Evolutionary conservation across 1,139 yeast genomes (phyloP), one percentile per base, ranked within the genome.

Genomic region (Entelexis sorbosivorans): DNA sequence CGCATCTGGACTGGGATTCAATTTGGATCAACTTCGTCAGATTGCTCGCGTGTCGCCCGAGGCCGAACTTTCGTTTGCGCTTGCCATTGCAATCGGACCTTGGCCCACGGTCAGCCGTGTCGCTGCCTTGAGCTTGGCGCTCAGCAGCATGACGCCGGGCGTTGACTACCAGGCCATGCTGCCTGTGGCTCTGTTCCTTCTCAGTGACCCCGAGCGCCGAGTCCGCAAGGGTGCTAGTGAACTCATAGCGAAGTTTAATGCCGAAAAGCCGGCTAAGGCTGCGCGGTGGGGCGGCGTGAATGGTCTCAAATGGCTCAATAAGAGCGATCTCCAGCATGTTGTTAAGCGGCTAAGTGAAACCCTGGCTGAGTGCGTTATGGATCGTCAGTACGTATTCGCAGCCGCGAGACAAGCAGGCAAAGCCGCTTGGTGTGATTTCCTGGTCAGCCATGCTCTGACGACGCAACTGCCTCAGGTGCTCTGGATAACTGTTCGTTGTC

Each of bases 31-130:
- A 24, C 50, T 65, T 6, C 47, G 57, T 2, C 49, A 54, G 16
- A 50, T 66, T 6, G 60, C 61, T 28, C 53, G 62, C 7, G 59
- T 66, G 22, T 54, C 66, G 2, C 53, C 61, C 7, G 55, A 54
- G 17, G 59, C 58, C 10, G 56, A 58, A 31, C 58, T 65, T 13
- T 56, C 62, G 5, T 59, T 59, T 19, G 49, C 53, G 17, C 38
- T 55, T 7, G 59, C 61, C 1, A 50, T 59, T 14, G 57, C 61
- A 4, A 45, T 59, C 9, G 60, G 60, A 0, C 58, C 61, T 2
- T 57, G 59, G 52, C 62, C 62, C 2, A 52, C 51, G 5, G 44
- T 59, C 4, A 47, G 57, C 43, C 51, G 62, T 3, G 44, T 48
- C 4, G 54, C 48, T n/a, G 60, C 61, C 1, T 34, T 58, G 13